A percentile compares a stretch with the other conserved stretches of the same genome.
Conservation (phyloP, 257 asterid species). For the Ehretia macrophylla region DNA sequence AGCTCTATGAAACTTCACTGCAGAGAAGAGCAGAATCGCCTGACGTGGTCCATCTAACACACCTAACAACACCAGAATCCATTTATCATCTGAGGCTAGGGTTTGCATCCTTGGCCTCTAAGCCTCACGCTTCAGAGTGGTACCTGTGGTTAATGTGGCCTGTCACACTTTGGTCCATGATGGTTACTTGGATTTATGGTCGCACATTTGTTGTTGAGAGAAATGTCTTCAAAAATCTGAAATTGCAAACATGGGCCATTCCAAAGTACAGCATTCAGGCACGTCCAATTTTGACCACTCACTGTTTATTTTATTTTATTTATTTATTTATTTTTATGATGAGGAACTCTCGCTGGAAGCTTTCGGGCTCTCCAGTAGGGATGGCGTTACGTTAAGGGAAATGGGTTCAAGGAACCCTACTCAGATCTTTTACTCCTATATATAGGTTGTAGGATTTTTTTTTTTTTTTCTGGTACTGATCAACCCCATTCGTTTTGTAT, state of each 20-base stretch:
- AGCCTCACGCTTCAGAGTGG: slow-evolving; percentile 32
- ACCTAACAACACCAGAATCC: slow-evolving; percentile 34
- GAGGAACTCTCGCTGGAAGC: too few species aligned
- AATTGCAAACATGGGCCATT: slow-evolving; percentile 31
- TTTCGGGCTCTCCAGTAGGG: too few species aligned
- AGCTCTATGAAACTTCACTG: slow-evolving; percentile 22
- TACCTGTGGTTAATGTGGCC: slow-evolving; percentile 34
- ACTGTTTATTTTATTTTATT: not conserved
- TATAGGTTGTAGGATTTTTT: not conserved
- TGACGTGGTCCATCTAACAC: slow-evolving; percentile 32
- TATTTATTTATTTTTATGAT: not conserved
- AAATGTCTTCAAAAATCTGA: slow-evolving; percentile 19
- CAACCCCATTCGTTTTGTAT: too few species aligned
- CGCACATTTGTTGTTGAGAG: slow-evolving; percentile 30
- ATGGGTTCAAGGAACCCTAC: too few species aligned
- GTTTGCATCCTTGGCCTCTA: slow-evolving; percentile 26
- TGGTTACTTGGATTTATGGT: slow-evolving; percentile 19
- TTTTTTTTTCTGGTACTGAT: too few species aligned
- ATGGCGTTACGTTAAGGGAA: too few species aligned
- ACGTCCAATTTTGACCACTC: not conserved
- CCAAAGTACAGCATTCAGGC: slow-evolving; percentile 33
- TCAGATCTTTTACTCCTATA: not conserved
- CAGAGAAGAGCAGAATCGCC: slow-evolving; percentile 22
- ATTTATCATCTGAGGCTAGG: slow-evolving; percentile 34
- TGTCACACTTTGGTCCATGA: slow-evolving; percentile 23